Base-by-base conservation (phyloP, 2,329 filamentous ascomycete genomes). In the Ophiostoma sp. region DNA sequence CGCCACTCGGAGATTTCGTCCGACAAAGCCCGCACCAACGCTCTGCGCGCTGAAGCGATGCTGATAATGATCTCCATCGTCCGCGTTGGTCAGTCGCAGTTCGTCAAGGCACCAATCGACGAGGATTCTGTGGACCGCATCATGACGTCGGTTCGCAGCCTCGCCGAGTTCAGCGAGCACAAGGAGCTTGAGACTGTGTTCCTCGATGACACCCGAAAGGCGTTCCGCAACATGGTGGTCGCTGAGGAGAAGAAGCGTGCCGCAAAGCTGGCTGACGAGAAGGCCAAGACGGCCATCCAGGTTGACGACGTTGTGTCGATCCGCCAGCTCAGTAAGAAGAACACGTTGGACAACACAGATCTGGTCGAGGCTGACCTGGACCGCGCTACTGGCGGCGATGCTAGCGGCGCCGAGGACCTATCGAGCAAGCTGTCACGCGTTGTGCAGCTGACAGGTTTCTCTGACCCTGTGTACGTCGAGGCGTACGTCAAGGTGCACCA, bases 41-140 rank as follows among this genome's bases (percentile, higher is more conserved):
- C 95, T 39, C 88, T 99, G 33, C 92, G 94, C 69, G 96, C 96
- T 3, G 96, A 99, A 83, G 96, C 96, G 61, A 99, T 99, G 96
- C 88, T 99, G 71, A 98, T 99, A 81, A 97, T 98, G 95, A 97
- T 99, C 78, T 98, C 96, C 5, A 97, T 99, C 77, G 94, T 99
- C 77, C 94, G 96, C 69, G 96, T 98, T 75, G 96, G 96, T 55
- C 96, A 99, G 83, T 98, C 95, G n/a, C 94, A 97, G 76, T 99
- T 99, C 78, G 96, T 97, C 80, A 98, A 98, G 85, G 92, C 94
- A 1, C 93, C 94, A 2, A 98, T 99, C 76, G 96, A 99, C 76
- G 96, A 99, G 81, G 96, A 99, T 81, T 98, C 96, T 0, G 89
- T 98, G n/a, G 96, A 99, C 82, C 91, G 96, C 78, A 95, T 99